These are phyloP conservation scores for Actinidia polygama DNA, from an alignment of 179 eudicot species.

Conservation along the genomic window DNA sequence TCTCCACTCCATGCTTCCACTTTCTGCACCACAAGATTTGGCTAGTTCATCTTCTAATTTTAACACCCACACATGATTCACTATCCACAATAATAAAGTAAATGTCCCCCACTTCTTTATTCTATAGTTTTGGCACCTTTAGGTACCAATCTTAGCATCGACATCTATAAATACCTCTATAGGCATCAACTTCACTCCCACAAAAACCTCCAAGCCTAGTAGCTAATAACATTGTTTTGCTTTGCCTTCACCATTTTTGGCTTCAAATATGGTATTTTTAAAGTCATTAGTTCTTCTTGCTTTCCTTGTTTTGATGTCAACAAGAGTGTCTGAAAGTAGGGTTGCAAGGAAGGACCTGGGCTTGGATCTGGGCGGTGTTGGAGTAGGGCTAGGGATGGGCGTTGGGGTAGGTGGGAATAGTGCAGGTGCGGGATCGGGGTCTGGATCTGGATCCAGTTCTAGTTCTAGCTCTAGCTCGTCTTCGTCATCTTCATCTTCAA, in stretches of 20 bases:
- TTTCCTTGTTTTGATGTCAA: conserved; percentile 22
- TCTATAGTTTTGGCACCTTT: background rate
- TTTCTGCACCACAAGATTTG: conserved; percentile 23
- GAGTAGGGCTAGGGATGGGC: conserved; percentile 55
- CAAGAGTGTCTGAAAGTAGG: conserved; percentile 38
- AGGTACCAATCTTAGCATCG: background rate
- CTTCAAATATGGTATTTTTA: conserved; percentile 23
- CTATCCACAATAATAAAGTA: conserved; percentile 4
- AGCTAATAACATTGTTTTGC: background rate
- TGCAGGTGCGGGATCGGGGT: conserved; percentile 59
- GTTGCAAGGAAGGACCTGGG: conserved; percentile 58
- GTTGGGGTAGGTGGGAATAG: conserved; percentile 40
- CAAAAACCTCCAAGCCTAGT: background rate
- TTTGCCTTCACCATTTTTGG: background rate
- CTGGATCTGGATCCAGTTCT: conserved; percentile 46
- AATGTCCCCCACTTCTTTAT: conserved; percentile 6
- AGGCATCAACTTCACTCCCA: background rate
- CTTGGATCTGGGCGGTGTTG: conserved; percentile 56
- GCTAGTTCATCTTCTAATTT: background rate
- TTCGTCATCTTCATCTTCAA: no score
- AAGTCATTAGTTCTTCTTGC: conserved; percentile 25
- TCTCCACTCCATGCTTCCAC: background rate
- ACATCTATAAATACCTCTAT: conserved; percentile 26
- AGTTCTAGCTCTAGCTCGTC: conserved; percentile 32
- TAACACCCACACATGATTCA: no score